Evolutionary conservation across 345 rosid genomes (phyloP).

Genomic region (Tarenaya hassleriana): DNA sequence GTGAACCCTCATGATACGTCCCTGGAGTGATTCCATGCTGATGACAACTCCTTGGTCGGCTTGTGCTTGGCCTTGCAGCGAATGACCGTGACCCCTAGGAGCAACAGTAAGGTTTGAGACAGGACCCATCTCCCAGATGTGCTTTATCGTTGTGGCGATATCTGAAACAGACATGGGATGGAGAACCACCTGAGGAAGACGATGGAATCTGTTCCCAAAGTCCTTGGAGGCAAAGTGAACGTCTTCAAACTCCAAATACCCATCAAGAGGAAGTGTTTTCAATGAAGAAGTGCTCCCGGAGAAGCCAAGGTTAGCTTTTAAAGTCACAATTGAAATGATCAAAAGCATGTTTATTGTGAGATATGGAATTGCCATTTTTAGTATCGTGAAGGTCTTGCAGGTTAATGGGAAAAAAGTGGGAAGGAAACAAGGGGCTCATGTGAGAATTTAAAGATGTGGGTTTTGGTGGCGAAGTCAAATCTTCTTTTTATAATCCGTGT

Average conservation of each 20-base stretch:
- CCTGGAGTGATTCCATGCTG: slow-evolving; percentile 61
- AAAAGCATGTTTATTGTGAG: slow-evolving; percentile 34
- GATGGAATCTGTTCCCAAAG: slow-evolving; percentile 52
- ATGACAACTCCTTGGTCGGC: slow-evolving; percentile 61
- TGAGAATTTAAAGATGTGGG: slow-evolving; percentile 48
- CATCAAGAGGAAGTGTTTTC: slow-evolving; percentile 43
- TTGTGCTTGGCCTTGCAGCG: slow-evolving; percentile 76
- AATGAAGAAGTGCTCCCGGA: slow-evolving; percentile 44
- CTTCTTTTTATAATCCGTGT: slow-evolving; percentile 38
- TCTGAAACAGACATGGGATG: slow-evolving; percentile 60
- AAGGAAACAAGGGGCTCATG: slow-evolving; percentile 35
- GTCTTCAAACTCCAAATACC: slow-evolving; percentile 51
- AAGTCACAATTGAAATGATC: slow-evolving; percentile 39
- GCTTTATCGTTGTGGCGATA: slow-evolving; percentile 52
- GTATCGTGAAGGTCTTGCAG: slow-evolving; percentile 25
- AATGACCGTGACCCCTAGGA: slow-evolving; percentile 85
- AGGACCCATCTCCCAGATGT: slow-evolving; percentile 63
- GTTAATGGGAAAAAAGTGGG: slow-evolving; percentile 5
- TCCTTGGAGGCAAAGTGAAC: slow-evolving; percentile 57
- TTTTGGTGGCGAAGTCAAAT: slow-evolving; percentile 48
- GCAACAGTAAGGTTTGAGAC: slow-evolving; percentile 58
- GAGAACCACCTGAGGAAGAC: slow-evolving; percentile 51
- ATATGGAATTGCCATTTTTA: slow-evolving; percentile 31
- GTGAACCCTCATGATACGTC: slow-evolving; percentile 33
- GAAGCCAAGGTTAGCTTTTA: slow-evolving; percentile 41